Percentiles rank a stretch among this genome's conserved stretches.
Evolutionary conservation across 768 basidiomycete species (phyloP).

Genomic region (Pulveroboletus sp.): DNA sequence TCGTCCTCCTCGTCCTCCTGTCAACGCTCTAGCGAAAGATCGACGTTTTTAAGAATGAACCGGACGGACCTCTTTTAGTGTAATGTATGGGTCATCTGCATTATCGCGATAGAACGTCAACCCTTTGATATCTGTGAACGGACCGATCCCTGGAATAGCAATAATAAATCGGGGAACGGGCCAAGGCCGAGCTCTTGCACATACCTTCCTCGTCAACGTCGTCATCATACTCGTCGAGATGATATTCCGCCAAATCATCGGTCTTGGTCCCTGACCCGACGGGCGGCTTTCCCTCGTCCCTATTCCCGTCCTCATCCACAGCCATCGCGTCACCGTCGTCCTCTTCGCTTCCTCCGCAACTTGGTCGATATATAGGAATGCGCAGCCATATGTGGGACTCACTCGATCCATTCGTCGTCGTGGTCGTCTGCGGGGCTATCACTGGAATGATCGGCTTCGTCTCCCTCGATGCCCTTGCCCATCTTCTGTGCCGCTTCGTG

Average conservation of each 20-base stretch:
- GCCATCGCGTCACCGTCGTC: slow-evolving; percentile 58
- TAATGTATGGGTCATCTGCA: slow-evolving; percentile 94
- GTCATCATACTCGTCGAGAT: slow-evolving; percentile 89
- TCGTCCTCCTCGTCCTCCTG: slow-evolving; percentile 56
- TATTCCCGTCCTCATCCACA: slow-evolving; percentile 41
- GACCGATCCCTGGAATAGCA: slow-evolving; percentile 49
- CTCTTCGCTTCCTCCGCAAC: slow-evolving; percentile 38
- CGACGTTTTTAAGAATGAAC: slow-evolving; percentile 14
- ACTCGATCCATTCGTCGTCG: slow-evolving; percentile 83
- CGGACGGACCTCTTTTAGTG: slow-evolving; percentile 77
- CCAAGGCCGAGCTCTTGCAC: neutral
- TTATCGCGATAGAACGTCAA: slow-evolving; percentile 88
- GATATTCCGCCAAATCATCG: slow-evolving; percentile 81
- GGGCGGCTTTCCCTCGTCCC: slow-evolving; percentile 4
- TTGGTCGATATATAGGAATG: slow-evolving; percentile 9
- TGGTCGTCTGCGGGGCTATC: slow-evolving; percentile 39
- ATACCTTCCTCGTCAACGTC: slow-evolving; percentile 46
- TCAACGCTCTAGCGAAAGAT: neutral
- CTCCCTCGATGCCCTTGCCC: slow-evolving; percentile 60
- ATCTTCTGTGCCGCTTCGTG: slow-evolving; percentile 71
- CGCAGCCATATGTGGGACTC: slow-evolving; percentile 36
- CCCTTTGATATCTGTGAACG: slow-evolving; percentile 95
- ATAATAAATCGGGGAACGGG: neutral
- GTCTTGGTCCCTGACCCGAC: slow-evolving; percentile 31
- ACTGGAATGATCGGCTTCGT: slow-evolving; percentile 55